Evolutionary conservation across 495 filamentous ascomycete genomes (phyloP).

Genomic region (Aspergillus coremiiformis): DNA sequence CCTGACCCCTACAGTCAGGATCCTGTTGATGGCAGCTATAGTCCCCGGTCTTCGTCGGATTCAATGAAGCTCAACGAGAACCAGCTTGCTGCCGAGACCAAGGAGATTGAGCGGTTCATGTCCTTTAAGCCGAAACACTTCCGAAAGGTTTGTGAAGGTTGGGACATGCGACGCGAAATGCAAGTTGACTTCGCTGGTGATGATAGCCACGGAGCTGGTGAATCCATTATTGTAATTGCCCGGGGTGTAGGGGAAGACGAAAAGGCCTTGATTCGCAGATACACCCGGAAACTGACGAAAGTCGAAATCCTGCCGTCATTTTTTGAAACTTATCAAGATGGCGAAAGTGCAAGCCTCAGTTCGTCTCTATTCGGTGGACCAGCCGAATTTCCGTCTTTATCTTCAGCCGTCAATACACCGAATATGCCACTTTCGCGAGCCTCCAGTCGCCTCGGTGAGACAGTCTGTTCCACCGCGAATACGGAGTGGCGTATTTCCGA

Average conservation of each 20-base stretch:
- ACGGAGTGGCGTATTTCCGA: conserved; percentile 55
- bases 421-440: conserved; percentile 25
- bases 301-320: conserved; percentile 10
- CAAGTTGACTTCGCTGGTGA: conserved; percentile 85
- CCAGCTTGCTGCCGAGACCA: conserved; percentile 66
- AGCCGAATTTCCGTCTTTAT: conserved; percentile 5
- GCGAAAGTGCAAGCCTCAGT: not conserved
- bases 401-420: conserved; percentile 4
- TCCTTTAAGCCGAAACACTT: conserved; percentile 70
- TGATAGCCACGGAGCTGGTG: conserved; percentile 64
- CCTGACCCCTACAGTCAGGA: conserved; percentile 60
- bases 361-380: conserved; percentile 36
- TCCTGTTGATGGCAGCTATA: conserved; percentile 58
- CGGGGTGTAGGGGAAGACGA: conserved; percentile 56
- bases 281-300: conserved; percentile 23
- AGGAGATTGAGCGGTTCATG: conserved; percentile 72
- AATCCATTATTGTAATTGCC: conserved; percentile 64
- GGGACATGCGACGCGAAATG: conserved; percentile 85
- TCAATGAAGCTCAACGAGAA: conserved; percentile 61
- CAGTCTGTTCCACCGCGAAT: conserved; percentile 15
- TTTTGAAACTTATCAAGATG: not conserved
- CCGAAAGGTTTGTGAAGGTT: conserved; percentile 68
- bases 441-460: conserved; percentile 17
- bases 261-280: conserved; percentile 45
- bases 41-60: conserved; percentile 60